A percentile compares a stretch with the other conserved stretches of the same genome.
Conservation (phyloP, 1,284 basidiomycete genomes). For the Moesziomyces globuligerus region DNA sequence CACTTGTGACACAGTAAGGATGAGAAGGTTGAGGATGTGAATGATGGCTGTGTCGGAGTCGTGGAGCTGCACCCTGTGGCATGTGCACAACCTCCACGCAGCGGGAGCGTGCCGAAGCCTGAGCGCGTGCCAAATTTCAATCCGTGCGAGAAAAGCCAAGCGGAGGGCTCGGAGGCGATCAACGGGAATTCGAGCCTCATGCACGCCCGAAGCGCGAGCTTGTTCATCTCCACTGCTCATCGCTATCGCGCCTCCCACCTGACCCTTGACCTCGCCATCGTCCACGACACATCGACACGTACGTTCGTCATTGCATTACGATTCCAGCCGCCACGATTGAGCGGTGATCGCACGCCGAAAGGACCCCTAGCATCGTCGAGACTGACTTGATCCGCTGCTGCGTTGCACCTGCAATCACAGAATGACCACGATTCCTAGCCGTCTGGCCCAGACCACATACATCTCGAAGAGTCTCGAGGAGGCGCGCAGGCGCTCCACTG, state of each 20-base stretch:
- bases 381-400: neutral
- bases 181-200: constrained; percentile 18
- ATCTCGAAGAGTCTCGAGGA: constrained; percentile 73
- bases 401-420: constrained; percentile 6
- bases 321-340: neutral
- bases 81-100: constrained; percentile 21
- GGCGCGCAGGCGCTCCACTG: constrained; percentile 77
- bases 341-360: too few relatives aligned
- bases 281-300: constrained; percentile 23
- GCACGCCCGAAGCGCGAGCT: constrained; percentile 12
- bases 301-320: too few relatives aligned
- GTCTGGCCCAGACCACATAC: constrained; percentile 78
- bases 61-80: constrained; percentile 8
- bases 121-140: constrained; percentile 8
- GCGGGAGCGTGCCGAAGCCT: neutral
- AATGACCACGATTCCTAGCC: constrained; percentile 89
- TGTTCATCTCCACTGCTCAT: constrained; percentile 30
- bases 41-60: constrained; percentile 1
- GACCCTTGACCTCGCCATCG: constrained; percentile 20
- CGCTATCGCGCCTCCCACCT: neutral
- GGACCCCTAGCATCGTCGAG: constrained; percentile 4
- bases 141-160: constrained; percentile 29
- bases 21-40: neutral
- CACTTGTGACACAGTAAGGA: neutral
- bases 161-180: constrained; percentile 14